phyloP scores from a whole-genome alignment of 768 basidiomycete genomes.

The Mycena venus region DNA sequence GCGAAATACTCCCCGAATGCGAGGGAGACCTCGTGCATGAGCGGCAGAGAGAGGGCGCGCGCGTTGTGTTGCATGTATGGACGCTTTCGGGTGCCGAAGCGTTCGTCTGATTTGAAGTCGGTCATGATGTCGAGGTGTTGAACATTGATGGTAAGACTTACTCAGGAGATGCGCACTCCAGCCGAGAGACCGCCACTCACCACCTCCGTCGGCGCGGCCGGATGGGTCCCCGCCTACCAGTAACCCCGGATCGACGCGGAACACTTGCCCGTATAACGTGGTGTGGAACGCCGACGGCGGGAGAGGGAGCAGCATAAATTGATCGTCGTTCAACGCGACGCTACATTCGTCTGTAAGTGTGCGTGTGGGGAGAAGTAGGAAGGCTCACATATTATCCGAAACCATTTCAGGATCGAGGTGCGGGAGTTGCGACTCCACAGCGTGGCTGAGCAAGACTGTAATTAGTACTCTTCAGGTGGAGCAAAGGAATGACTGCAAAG shows the following conservation, averaged over 20 bases:
- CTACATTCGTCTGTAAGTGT: neutral
- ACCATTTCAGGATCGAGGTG: conserved; percentile 43
- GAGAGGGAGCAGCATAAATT: conserved; percentile 48
- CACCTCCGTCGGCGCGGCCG: conserved; percentile 35
- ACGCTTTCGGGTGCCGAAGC: conserved; percentile 53
- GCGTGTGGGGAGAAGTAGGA: neutral
- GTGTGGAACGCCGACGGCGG: conserved; percentile 50
- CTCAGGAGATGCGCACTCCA: conserved; percentile 51
- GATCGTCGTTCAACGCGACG: conserved; percentile 57
- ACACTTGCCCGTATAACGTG: conserved; percentile 51
- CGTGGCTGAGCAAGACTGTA: conserved; percentile 40
- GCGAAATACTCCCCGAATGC: conserved; percentile 47
- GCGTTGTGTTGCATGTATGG: conserved; percentile 58
- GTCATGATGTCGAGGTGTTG: neutral
- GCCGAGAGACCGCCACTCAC: conserved; percentile 55
- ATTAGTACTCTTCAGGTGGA: neutral
- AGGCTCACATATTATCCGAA: conserved; percentile 43
- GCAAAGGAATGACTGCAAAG: no score
- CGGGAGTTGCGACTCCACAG: conserved; percentile 50
- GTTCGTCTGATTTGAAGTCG: conserved; percentile 31
- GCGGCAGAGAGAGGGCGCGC: conserved; percentile 47
- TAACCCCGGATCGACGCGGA: conserved; percentile 50
- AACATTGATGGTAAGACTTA: conserved; percentile 18
- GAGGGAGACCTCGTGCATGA: conserved; percentile 49
- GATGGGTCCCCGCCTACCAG: conserved; percentile 42